Base-by-base conservation (phyloP, 2,329 filamentous ascomycete species). In the Fusarium keratoplasticum region DNA sequence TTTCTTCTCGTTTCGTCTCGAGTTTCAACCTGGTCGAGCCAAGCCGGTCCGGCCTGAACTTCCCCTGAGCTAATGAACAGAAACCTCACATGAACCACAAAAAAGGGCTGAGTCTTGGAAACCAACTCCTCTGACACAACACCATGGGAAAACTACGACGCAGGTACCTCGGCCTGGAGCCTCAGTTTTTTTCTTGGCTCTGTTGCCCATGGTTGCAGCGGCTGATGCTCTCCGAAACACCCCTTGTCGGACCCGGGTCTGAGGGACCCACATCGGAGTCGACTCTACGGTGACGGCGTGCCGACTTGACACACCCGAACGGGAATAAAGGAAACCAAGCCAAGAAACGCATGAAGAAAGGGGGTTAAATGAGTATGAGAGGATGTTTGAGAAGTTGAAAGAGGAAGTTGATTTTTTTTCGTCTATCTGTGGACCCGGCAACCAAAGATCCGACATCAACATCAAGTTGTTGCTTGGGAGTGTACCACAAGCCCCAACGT, bases 211-310 rank as follows among this genome's bases (percentile, higher is more conserved):
- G 62, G 62, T 61, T 20, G 52, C 59, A 64, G 47, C 50, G 42
- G 59, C 25, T 55, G 22, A 64, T 61, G 27, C 44, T 67, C 44
- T 67, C 58, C 44, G 72, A 75, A 74, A 74, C 72, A 60, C 66
- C 60, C 59, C 57, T 60, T 70, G 33, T 61, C 57, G 47, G 58
- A 61, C 52, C 38, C 42, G 59, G 25, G 62, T 64, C 35, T 22
- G 42, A 36, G 33, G 64, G 61, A 4, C 25, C 35, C 35, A 50
- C 68, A 60, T 27, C 31, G 6, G 38, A 42, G 29, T 33, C 40
- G 52, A 74, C 20, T 33, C 20, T 22, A 22, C 22, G n/a, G 20
- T 18, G 60, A 62, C 44, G 44, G 60, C 44, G 60, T 40, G 13
- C 27, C 47, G 44, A 20, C 25, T 62, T 62, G 60, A 54, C 31